Percentiles rank a stretch among this genome's conserved stretches.
Evolutionary conservation across 495 filamentous ascomycete genomes (phyloP).

Genomic region (Evansstolkia leycettana): DNA sequence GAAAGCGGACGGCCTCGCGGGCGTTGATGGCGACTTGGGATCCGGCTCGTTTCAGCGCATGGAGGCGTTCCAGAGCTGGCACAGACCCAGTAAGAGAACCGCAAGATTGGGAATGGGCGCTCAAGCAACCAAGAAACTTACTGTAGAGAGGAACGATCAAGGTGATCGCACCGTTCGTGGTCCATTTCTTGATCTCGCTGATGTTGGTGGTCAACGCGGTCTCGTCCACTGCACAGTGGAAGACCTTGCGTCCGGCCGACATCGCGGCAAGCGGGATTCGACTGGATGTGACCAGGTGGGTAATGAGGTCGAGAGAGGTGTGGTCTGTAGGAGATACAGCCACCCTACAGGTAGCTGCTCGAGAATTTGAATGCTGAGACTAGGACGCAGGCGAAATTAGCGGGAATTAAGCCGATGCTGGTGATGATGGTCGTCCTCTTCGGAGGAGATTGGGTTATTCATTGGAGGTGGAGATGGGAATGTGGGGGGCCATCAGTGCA

Average conservation of each 20-base stretch:
- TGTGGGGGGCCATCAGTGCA: slow-evolving; percentile 19
- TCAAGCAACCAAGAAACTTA: slow-evolving; percentile 25
- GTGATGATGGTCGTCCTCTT: too few species aligned
- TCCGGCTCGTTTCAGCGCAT: slow-evolving; percentile 43
- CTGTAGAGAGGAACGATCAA: slow-evolving; percentile 59
- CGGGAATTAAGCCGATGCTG: slow-evolving; percentile 22
- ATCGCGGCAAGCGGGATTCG: slow-evolving; percentile 12
- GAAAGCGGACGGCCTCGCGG: slow-evolving; percentile 50
- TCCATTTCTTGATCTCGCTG: slow-evolving; percentile 58
- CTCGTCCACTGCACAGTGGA: slow-evolving; percentile 66
- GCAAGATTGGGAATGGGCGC: neutral
- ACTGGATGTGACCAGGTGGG: too few species aligned
- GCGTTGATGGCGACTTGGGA: slow-evolving; percentile 48
- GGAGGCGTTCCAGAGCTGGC: slow-evolving; percentile 43
- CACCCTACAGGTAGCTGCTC: slow-evolving; percentile 22
- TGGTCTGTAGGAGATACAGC: neutral
- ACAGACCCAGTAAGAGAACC: slow-evolving; percentile 3
- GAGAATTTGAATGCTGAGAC: slow-evolving; percentile 22
- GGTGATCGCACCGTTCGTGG: slow-evolving; percentile 48
- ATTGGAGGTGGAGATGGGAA: slow-evolving; percentile 20
- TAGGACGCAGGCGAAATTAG: slow-evolving; percentile 18
- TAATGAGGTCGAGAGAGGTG: neutral
- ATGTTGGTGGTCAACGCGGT: slow-evolving; percentile 58
- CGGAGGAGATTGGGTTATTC: slow-evolving; percentile 23
- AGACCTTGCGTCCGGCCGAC: slow-evolving; percentile 46